These are phyloP conservation scores for Penicillium lividum DNA, from an alignment of 495 filamentous ascomycete genomes.

Conservation along the genomic window DNA sequence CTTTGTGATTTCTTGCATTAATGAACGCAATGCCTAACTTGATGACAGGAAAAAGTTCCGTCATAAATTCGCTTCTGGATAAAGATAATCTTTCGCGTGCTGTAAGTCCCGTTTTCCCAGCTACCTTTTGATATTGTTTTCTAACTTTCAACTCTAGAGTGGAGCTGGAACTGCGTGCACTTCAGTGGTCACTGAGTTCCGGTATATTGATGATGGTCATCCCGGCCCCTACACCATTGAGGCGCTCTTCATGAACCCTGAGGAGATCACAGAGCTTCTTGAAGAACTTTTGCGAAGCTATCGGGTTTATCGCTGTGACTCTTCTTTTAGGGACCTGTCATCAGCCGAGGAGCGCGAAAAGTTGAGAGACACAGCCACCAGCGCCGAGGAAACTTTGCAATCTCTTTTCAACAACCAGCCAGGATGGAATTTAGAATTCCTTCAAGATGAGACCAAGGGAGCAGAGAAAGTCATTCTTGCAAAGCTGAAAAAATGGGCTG, in stretches of 20 bases:
- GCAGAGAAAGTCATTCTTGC: not conserved
- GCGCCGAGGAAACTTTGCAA: conserved; percentile 24
- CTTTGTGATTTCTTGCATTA: not conserved
- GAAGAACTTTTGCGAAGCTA: conserved; percentile 26
- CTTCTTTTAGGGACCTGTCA: not conserved
- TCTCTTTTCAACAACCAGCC: conserved; percentile 20
- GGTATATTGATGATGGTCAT: conserved; percentile 22
- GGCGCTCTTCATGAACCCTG: conserved; percentile 27
- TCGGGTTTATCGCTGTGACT: not conserved
- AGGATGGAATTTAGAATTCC: not conserved
- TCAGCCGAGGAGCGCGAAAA: conserved; percentile 16
- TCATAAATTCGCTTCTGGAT: conserved; percentile 38
- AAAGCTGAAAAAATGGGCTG: not conserved
- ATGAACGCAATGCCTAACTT: not conserved
- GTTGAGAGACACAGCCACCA: conserved; percentile 3
- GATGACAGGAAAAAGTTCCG: conserved; percentile 32
- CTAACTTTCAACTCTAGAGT: conserved; percentile 19
- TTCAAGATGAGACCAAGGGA: not conserved
- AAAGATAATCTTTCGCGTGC: conserved; percentile 26
- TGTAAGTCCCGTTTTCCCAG: conserved; percentile 14
- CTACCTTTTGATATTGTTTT: not conserved
- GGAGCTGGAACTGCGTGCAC: conserved; percentile 34
- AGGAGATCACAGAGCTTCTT: conserved; percentile 27
- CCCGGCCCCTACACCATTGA: conserved; percentile 28
- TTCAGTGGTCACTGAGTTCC: conserved; percentile 36